phyloP scores from a whole-genome alignment of 1,284 basidiomycete genomes.

The Ustilago loliicola region DNA sequence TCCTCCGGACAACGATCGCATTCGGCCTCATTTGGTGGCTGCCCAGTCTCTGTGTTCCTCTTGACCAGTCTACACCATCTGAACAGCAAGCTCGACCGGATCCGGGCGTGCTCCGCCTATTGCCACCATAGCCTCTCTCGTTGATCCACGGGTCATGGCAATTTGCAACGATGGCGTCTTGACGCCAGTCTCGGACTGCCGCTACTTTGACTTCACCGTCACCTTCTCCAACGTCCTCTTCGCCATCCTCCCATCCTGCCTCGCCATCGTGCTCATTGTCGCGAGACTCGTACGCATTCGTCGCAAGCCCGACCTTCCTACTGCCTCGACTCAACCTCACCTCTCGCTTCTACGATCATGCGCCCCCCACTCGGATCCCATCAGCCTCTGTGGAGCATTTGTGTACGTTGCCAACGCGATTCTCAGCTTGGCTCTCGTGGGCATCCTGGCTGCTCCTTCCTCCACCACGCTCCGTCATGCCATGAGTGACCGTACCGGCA shows the following conservation, averaged over 20 bases:
- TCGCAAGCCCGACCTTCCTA: slow-evolving; percentile 33
- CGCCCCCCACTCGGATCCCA: slow-evolving; percentile 32
- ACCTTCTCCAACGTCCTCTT: slow-evolving; percentile 55
- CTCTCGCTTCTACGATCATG: slow-evolving; percentile 27
- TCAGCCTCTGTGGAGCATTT: slow-evolving; percentile 41
- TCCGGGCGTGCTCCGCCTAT: not conserved
- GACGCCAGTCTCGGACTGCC: slow-evolving; percentile 55
- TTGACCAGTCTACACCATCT: not conserved
- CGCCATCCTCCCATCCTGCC: slow-evolving; percentile 37
- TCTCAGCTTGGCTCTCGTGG: slow-evolving; percentile 31
- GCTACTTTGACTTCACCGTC: slow-evolving; percentile 61
- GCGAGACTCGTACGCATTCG: slow-evolving; percentile 22
- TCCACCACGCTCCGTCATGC: slow-evolving; percentile 14
- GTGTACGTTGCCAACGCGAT: slow-evolving; percentile 37
- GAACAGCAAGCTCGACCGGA: not conserved
- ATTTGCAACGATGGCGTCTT: slow-evolving; percentile 49
- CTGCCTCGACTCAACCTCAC: slow-evolving; percentile 12
- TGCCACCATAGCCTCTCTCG: not conserved
- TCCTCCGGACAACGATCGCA: too few species aligned
- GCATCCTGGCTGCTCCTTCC: slow-evolving; percentile 23
- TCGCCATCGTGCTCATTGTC: slow-evolving; percentile 33
- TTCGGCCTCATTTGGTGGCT: too few species aligned
- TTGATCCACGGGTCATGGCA: slow-evolving; percentile 10
- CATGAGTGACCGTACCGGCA: slow-evolving; percentile 19
- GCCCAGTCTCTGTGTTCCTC: not conserved